Evolutionary conservation across 2,329 filamentous ascomycete genomes (phyloP), one percentile per base, ranked within the genome.

Genomic region (Colletotrichum brevisporum): DNA sequence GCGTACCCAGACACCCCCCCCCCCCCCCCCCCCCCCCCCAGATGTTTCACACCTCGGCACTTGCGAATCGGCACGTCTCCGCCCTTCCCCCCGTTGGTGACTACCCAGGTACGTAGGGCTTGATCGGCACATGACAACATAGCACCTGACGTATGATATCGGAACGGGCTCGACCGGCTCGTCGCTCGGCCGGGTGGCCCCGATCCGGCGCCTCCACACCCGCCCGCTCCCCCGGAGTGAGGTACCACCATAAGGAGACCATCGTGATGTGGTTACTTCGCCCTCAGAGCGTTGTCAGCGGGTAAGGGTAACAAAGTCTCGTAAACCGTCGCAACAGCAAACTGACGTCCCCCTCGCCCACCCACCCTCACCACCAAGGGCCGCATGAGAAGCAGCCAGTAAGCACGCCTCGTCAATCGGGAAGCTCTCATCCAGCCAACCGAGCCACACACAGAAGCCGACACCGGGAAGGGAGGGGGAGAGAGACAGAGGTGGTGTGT

Each of bases 401-500:
- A 47, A 70, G 64, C 67, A 68, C 63, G 67, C 67, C 67, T 59
- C 57, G 63, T 68, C 67, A 68, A 68, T 59, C 58, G 67, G 63
- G 45, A 15, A 52, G 27, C n/a, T 69, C 24, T 67, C 64, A 59
- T 53, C 63, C 58, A 68, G 67, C 64, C 67, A 63, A 48, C 63
- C 52, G 53, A 53, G 24, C 63, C 31, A 65, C 50, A 55, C 31
- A 18, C 45, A 71, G 66, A 13, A 13, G 24, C 63, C 58, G 27
- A 67, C 64, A 56, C 48, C 26, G 15, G 12, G 12, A 16, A 6
- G 15, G 18, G 53, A 31, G 63, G 53, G 76, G 13, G n/a, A 9
- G 15, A n/a, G n/a, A n/a, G n/a, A n/a, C n/a, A n/a, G n/a, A 27
- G 53, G 53, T 68, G 53, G 76, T 76, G 76, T 78, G 73, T 74